Evolutionary conservation across 495 filamentous ascomycete species (phyloP).

Genomic region (Halenospora varia): DNA sequence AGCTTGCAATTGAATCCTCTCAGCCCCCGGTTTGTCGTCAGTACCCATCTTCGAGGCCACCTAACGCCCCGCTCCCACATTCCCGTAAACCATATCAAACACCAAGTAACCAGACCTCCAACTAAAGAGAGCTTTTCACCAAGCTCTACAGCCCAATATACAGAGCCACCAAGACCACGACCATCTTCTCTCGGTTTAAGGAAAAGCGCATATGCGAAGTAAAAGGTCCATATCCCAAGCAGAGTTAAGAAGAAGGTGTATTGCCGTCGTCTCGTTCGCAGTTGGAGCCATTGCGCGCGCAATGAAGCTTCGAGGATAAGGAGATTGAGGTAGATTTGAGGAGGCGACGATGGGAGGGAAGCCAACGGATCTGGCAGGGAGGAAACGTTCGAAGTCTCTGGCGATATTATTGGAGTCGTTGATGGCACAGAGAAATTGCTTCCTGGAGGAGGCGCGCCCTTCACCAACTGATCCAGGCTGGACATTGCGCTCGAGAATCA

Average conservation of each 20-base stretch:
- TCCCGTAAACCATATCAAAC: conserved; percentile 88
- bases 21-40: conserved; percentile 81
- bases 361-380: conserved; percentile 64
- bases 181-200: conserved; percentile 88
- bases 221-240: conserved; percentile 71
- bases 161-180: conserved; percentile 80
- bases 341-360: conserved; percentile 76
- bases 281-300: conserved; percentile 84
- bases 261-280: conserved; percentile 83
- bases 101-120: conserved; percentile 75
- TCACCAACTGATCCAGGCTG: conserved; percentile 81
- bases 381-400: conserved; percentile 35
- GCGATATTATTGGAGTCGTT: conserved; percentile 35
- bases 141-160: conserved; percentile 93
- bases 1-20: conserved; percentile 93
- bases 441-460: conserved; percentile 62
- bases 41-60: conserved; percentile 91
- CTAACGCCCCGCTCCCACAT: conserved; percentile 93
- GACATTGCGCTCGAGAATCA: conserved; percentile 39
- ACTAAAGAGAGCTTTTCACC: conserved; percentile 83
- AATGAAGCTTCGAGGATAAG: conserved; percentile 94
- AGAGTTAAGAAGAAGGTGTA: conserved; percentile 92
- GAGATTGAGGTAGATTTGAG: conserved; percentile 98
- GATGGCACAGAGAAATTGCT: conserved; percentile 37
- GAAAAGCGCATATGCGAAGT: conserved; percentile 85